A percentile compares a stretch with the other conserved stretches of the same genome.
Evolutionary conservation across 176 grass and related monocot genomes (phyloP).

Genomic region (Hyparrhenia diplandra): DNA sequence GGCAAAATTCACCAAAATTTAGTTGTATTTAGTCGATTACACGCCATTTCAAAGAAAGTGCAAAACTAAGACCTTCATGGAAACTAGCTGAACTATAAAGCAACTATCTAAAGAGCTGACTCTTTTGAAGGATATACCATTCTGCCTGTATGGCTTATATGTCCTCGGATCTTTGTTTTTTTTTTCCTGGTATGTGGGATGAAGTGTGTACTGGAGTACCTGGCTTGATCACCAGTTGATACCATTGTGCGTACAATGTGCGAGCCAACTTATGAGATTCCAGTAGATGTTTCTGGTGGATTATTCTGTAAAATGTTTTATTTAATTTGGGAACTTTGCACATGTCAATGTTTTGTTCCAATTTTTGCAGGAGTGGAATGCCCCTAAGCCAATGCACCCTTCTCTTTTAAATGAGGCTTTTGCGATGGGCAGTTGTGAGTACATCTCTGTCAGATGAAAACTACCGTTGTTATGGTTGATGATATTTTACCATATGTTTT

Average conservation of each 20-base stretch:
- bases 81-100: neutral
- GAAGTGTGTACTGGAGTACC: neutral
- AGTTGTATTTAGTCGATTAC: neutral
- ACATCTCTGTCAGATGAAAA: neutral
- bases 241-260: neutral
- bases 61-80: neutral
- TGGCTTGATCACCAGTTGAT: neutral
- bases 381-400: conserved; percentile 75
- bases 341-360: neutral
- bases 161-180: neutral
- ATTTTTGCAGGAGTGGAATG: conserved; percentile 78
- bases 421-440: conserved; percentile 52
- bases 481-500: neutral
- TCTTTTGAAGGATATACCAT: neutral
- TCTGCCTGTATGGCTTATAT: neutral
- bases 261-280: neutral
- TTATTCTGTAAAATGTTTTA: neutral
- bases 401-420: conserved; percentile 62
- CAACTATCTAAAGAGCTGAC: neutral
- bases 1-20: neutral
- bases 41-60: neutral
- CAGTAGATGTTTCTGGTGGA: neutral
- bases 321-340: neutral
- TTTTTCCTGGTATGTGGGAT: neutral
- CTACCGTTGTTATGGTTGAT: neutral